Evolutionary conservation across 1,284 basidiomycete genomes (phyloP), one percentile per base, ranked within the genome.

Genomic region (Leccinum subrobustum): DNA sequence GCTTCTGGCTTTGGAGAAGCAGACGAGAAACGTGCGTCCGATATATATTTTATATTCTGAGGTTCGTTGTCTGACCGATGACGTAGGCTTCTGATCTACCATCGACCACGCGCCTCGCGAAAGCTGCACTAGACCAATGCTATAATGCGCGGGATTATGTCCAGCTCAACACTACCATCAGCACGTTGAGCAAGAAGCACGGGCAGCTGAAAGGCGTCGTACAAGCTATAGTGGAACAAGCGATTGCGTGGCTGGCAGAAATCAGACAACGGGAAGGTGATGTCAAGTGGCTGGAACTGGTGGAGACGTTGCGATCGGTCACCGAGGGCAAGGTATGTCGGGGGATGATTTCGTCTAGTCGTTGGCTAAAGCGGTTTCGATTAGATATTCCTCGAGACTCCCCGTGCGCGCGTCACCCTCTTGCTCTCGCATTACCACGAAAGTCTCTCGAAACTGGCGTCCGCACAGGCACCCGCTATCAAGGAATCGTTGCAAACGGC

Each of bases 141-240:
- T 94, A 94, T 74, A 79, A 89, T 63, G 85, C 86, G 23, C 84
- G 82, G 59, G 83, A 95, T 68, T 87, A 88, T 68, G 76, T 81
- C 27, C 79, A 86, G 31, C 80, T 97, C 60, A 95, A 94, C 73
- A 78, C 83, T 6, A 89, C 86, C 64, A 83, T 97, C 60, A 84
- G 81, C 25, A 64, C 87, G 16, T 79, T 98, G 65, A 90, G 89
- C 76, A 98, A 97, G 83, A 99, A 98, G 75, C 97, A 99, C 76
- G 97, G 97, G 0, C 97, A 99, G 73, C 80, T 99, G 63, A 97
- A 98, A 74, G 91, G 86, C 63, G 91, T 89, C 0, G 89, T 95
- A 25, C 92, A 96, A 69, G 85, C 88, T 16, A 91, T 99, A 78
- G 95, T 98, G 8, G 95, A 98, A 70, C 85, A 87, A 66, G 83